These are phyloP conservation scores for Tricholoma saponaceum DNA, from an alignment of 768 basidiomycete species.

Conservation along the genomic window DNA sequence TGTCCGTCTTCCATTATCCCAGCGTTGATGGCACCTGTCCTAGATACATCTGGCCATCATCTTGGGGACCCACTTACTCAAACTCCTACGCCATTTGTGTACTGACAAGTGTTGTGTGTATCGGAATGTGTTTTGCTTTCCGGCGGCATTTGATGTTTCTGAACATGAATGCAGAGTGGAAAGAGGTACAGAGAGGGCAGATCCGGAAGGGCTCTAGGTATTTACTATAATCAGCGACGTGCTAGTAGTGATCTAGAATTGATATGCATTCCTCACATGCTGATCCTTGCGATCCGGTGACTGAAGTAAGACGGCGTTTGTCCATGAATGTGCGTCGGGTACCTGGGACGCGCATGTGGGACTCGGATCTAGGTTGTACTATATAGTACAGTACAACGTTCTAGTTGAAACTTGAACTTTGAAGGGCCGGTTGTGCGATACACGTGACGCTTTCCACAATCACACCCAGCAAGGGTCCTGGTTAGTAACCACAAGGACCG, in stretches of 20 bases:
- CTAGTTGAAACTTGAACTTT: too few species aligned
- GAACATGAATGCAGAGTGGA: constrained; percentile 41
- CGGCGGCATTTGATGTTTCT: constrained; percentile 32
- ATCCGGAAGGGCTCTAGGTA: constrained; percentile 45
- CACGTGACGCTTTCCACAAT: not conserved
- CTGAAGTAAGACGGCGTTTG: too few species aligned
- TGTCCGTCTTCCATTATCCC: not conserved
- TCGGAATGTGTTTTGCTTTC: constrained; percentile 51
- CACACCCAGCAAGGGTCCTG: too few species aligned
- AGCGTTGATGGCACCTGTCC: constrained; percentile 2
- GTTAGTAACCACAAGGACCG: too few species aligned
- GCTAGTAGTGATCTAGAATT: not conserved
- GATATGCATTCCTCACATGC: too few species aligned
- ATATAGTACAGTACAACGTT: too few species aligned
- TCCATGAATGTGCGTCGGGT: not conserved
- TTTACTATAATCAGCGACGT: constrained; percentile 30
- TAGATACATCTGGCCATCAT: constrained; percentile 63
- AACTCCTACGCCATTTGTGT: constrained; percentile 75
- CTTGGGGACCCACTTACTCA: constrained; percentile 66
- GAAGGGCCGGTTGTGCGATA: not conserved
- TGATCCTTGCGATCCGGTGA: too few species aligned
- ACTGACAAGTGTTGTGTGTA: constrained; percentile 45
- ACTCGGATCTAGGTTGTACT: not conserved
- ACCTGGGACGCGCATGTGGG: not conserved
- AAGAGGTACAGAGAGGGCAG: constrained; percentile 8